phyloP scores from a whole-genome alignment of 2,329 filamentous ascomycete genomes.

The Beauveria brongniartii region DNA sequence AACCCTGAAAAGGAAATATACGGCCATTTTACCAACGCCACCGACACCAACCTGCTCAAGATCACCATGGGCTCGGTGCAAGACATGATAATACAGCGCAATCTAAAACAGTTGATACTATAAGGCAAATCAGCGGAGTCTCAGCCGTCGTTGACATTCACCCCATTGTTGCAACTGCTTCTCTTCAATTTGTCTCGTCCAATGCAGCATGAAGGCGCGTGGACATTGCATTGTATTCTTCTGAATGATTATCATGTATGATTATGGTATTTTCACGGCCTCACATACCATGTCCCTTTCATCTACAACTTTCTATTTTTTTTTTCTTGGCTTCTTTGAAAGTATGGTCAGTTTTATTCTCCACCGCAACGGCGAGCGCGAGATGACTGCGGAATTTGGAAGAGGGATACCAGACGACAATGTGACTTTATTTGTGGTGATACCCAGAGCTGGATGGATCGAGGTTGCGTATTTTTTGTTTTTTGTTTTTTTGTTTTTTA shows the following conservation, averaged over 20 bases:
- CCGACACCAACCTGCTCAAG: constrained; percentile 67
- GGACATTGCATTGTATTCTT: background rate
- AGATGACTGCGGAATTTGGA: background rate
- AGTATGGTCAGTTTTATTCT: background rate
- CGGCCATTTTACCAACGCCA: constrained; percentile 55
- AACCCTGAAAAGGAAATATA: constrained; percentile 57
- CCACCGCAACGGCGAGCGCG: background rate
- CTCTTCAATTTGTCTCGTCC: background rate
- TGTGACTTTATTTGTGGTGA: constrained; percentile 4
- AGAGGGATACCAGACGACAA: background rate
- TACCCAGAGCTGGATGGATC: constrained; percentile 3
- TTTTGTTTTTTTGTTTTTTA: background rate
- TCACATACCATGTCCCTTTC: background rate
- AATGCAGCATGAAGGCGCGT: background rate
- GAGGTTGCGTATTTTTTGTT: background rate
- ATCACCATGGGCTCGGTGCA: constrained; percentile 82
- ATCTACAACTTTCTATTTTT: background rate
- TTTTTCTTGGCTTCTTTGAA: background rate
- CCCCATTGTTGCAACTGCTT: background rate
- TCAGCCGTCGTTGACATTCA: background rate
- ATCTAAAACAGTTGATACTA: constrained; percentile 70
- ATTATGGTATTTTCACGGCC: constrained; percentile 12
- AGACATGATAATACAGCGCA: constrained; percentile 81
- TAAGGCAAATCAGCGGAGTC: constrained; percentile 24
- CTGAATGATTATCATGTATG: constrained; percentile 8